These are phyloP conservation scores for Raffaelea arxii DNA, from an alignment of 2,329 filamentous ascomycete species.

Conservation along the genomic window DNA sequence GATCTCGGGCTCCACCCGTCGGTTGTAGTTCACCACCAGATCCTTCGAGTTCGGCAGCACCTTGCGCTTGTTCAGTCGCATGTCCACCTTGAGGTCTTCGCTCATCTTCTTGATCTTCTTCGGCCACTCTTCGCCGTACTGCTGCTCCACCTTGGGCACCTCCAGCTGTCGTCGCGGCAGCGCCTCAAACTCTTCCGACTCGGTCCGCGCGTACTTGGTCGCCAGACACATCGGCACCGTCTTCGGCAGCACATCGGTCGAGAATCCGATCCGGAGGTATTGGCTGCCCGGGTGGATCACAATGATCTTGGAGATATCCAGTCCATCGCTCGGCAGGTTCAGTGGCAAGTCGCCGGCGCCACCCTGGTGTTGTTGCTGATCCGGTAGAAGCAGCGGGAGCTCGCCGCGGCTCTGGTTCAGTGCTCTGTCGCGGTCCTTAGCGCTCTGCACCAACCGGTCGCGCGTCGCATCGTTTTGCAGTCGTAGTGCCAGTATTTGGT, in stretches of 20 bases:
- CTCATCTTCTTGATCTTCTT: slow-evolving; percentile 74
- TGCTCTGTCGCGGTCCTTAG: slow-evolving; percentile 79
- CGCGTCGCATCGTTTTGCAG: slow-evolving; percentile 80
- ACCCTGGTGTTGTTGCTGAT: slow-evolving; percentile 50
- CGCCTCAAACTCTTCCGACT: slow-evolving; percentile 73
- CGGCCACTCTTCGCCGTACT: slow-evolving; percentile 75
- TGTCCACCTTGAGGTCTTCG: slow-evolving; percentile 76
- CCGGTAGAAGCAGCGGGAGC: slow-evolving; percentile 48
- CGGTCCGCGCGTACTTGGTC: slow-evolving; percentile 64
- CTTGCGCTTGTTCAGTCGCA: slow-evolving; percentile 89
- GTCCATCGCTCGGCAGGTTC: slow-evolving; percentile 46
- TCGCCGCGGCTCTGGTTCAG: slow-evolving; percentile 63
- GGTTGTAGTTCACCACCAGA: slow-evolving; percentile 88
- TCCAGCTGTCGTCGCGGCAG: slow-evolving; percentile 63
- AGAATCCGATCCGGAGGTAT: slow-evolving; percentile 86
- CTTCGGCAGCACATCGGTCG: slow-evolving; percentile 91
- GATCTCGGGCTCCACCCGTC: slow-evolving; percentile 69
- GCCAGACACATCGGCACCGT: slow-evolving; percentile 91
- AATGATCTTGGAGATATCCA: slow-evolving; percentile 80
- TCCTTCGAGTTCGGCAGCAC: slow-evolving; percentile 97
- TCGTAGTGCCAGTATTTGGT: slow-evolving; percentile 83
- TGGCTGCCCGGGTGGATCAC: slow-evolving; percentile 94
- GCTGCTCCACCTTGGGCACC: slow-evolving; percentile 57
- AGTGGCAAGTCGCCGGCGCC: slow-evolving; percentile 38
- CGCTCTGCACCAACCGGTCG: slow-evolving; percentile 73